Evolutionary conservation across 106 monocot species (phyloP), one percentile per base, ranked within the genome.

Genomic region (Dioscorea dumetorum): DNA sequence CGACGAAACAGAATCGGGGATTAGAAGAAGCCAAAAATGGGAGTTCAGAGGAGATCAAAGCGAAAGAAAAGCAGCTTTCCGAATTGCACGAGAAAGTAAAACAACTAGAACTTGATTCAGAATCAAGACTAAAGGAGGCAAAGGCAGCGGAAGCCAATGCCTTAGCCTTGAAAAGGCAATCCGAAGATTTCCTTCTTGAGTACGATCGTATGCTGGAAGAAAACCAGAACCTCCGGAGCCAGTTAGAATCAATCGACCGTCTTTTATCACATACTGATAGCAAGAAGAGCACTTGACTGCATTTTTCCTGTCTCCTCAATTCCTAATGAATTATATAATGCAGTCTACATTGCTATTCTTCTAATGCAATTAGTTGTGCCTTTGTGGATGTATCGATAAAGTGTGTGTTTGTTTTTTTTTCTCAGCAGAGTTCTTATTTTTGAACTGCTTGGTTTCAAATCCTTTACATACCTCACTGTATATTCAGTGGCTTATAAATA

Each of bases 181-280:
- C 88, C 9, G 88, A 95, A 67, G 86, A 86, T 8, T 69, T 88
- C 33, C 71, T 82, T 59, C 70, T 78, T 2, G 95, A 95, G 49
- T 91, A 95, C 33, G 88, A 86, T 15, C 76, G 83, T 11, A 69
- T 95, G 15, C 54, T 88, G 61, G 91, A 88, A 57, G 91, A 95
- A 13, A 91, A 95, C 49, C 75, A 82, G 77, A 79, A 70, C 31
- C 83, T 95, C 11, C 79, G 81, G 17, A 51, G 54, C 63, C 95
- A 95, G 52, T 61, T 95, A 68, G 81, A 91, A 70, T 88, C 87
- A 8, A 77, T 91, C 13, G 91, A 91, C 58, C 77, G 6, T 17
- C 57, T 24, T 4, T 57, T 86, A 22, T 95, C 91, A 5, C 83
- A 69, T 57, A 78, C 91, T 67, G 85, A 88, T 35, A 59, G 66